Evolutionary conservation across 306 rosid genomes (phyloP), one percentile per base, ranked within the genome.

Genomic region (Lathyrus tuberosus): DNA sequence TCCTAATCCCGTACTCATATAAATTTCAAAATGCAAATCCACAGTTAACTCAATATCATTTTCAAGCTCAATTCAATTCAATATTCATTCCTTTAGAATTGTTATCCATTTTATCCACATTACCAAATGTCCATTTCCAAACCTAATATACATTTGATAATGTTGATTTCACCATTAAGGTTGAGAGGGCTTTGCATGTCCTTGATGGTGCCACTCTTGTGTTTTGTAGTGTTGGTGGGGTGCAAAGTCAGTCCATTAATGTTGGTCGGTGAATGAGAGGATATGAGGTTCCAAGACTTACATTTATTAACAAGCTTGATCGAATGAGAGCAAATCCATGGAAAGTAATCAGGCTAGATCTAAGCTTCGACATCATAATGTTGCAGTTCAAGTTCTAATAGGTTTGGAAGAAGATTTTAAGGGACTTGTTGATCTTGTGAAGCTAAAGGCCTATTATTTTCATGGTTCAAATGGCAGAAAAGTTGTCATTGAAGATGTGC

Each of bases 261-360:
- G 97, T 94, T 76, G 97, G 91, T 87, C 74, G 99, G 68, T 97
- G 91, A 81, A 94, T 94, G 99, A 91, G 88, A 80, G 81, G 97
- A 86, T 94, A 91, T 4, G 97, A 91, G 42, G 99, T 94, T 80
- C 99, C 99, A 33, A 84, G 96, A 77, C 67, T 94, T 81, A 97
- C 99, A 70, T 94, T 94, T 77, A 91, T 94, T 49, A 94, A 94
- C 80, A 94, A 94, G 78, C 97, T 94, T 47, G 99, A 94, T 68
- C 84, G 99, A 71, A 94, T 94, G 99, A 97, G 99, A 81, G 99
- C 99, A 28, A 97, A 94, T 83, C 99, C 99, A 3, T 94, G 95
- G 95, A 94, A 91, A 84, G 99, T 94, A 59, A 79, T 67, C 79
- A 94, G 99, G 91, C 97, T 74, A 83, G 99, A 84, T 77, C 97